These are phyloP conservation scores for Paecilomyces niveus DNA, from an alignment of 2,329 filamentous ascomycete species.

Conservation along the genomic window DNA sequence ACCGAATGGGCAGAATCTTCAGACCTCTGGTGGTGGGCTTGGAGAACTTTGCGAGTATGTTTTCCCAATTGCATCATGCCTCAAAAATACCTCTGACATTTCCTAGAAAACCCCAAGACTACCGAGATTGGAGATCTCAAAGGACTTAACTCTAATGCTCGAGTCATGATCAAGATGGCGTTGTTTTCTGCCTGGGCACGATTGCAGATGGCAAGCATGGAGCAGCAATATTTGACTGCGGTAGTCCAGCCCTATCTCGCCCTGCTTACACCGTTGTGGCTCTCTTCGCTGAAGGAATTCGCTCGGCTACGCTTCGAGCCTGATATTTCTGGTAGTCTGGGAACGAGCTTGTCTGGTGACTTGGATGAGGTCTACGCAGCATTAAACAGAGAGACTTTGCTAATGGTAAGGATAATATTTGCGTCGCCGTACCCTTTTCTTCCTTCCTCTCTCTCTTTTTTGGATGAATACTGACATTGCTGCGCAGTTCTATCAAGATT, in stretches of 20 bases:
- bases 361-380: conserved; percentile 92
- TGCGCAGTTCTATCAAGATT: conserved; percentile 80
- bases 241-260: conserved; percentile 87
- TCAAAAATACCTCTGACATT: conserved; percentile 5
- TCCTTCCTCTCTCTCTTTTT: neutral
- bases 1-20: conserved; percentile 96
- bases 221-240: conserved; percentile 81
- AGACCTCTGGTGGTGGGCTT: conserved; percentile 86
- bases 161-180: conserved; percentile 97
- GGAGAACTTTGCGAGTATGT: conserved; percentile 74
- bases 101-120: conserved; percentile 59
- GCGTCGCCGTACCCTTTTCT: neutral
- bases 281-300: conserved; percentile 88
- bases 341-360: conserved; percentile 74
- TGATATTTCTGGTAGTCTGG: conserved; percentile 86
- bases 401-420: conserved; percentile 47
- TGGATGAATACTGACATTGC: neutral
- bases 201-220: conserved; percentile 86
- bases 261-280: conserved; percentile 84
- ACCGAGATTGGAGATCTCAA: conserved; percentile 88
- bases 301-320: conserved; percentile 90
- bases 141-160: conserved; percentile 87
- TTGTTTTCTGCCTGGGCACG: conserved; percentile 97
- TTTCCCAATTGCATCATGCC: neutral
- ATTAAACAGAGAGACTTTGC: conserved; percentile 83